Conservation (phyloP, 2,329 filamentous ascomycete species). For the Apiospora marii region DNA sequence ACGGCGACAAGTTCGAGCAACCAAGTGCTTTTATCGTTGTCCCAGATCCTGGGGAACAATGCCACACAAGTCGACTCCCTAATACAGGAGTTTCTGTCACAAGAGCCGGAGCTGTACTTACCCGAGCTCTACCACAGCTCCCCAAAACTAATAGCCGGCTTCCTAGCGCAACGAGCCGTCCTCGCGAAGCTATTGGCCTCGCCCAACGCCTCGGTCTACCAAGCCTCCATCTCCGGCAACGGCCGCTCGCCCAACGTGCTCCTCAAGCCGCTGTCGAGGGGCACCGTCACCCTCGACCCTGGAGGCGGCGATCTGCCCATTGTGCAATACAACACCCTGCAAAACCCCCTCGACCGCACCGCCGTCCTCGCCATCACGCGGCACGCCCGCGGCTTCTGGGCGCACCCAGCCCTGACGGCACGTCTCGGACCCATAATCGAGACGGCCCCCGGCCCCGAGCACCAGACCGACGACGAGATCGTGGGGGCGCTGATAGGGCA, state of each 20-base stretch:
- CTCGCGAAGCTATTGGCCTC: not conserved
- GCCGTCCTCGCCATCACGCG: conserved; percentile 50
- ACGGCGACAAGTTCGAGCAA: not conserved
- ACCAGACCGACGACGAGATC: conserved; percentile 41
- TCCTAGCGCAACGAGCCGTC: not conserved
- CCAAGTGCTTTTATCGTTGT: not conserved
- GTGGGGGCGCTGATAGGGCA: conserved; percentile 34
- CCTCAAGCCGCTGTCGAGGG: not conserved
- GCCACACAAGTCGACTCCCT: not conserved
- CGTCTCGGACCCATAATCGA: conserved; percentile 44
- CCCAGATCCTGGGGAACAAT: not conserved
- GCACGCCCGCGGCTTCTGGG: conserved; percentile 44
- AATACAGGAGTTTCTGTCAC: not conserved
- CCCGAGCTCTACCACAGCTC: not conserved
- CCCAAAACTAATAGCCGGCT: not conserved
- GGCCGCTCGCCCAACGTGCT: not conserved
- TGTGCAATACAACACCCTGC: conserved; percentile 51
- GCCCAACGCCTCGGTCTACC: not conserved
- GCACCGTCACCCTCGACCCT: not conserved
- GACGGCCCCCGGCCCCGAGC: conserved; percentile 39
- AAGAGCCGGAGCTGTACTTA: not conserved
- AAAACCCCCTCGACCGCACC: conserved; percentile 60
- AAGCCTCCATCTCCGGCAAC: not conserved
- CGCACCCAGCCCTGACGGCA: conserved; percentile 42
- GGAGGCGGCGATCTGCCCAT: no score